Conservation (phyloP, 2,329 filamentous ascomycete species). For the Aspergillus hiratsukae region DNA sequence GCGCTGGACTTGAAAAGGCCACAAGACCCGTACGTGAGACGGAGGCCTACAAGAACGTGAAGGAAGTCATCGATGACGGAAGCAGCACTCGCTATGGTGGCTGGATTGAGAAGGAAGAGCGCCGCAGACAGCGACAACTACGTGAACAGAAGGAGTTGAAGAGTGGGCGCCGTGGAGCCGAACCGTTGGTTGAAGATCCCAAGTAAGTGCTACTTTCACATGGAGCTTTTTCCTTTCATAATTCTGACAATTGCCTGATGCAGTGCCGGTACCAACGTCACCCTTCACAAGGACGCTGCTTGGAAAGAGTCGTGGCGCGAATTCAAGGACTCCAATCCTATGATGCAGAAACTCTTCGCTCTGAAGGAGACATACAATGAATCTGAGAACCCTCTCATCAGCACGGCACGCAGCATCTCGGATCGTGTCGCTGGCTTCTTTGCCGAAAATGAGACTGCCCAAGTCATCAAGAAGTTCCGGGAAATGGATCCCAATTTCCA, state of each 20-base stretch:
- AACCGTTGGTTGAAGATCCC: slow-evolving; percentile 75
- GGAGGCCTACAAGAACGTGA: slow-evolving; percentile 89
- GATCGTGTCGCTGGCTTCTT: slow-evolving; percentile 94
- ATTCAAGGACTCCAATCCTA: slow-evolving; percentile 82
- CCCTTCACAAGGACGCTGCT: slow-evolving; percentile 90
- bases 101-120: slow-evolving; percentile 95
- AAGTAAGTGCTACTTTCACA: slow-evolving; percentile 58
- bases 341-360: slow-evolving; percentile 83
- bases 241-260: slow-evolving; percentile 26
- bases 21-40: slow-evolving; percentile 92
- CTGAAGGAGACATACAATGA: slow-evolving; percentile 88
- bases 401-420: slow-evolving; percentile 87
- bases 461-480: slow-evolving; percentile 96
- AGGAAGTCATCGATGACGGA: slow-evolving; percentile 94
- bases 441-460: slow-evolving; percentile 94
- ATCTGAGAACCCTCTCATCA: slow-evolving; percentile 93
- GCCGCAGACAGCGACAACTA: slow-evolving; percentile 70
- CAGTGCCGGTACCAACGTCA: slow-evolving; percentile 90
- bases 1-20: slow-evolving; percentile 84
- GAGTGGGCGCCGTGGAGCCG: slow-evolving; percentile 47
- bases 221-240: slow-evolving; percentile 10
- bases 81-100: slow-evolving; percentile 94
- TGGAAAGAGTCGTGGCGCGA: slow-evolving; percentile 99
- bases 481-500: slow-evolving; percentile 94
- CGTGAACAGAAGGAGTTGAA: slow-evolving; percentile 61